These are phyloP conservation scores for Vanrija humicola DNA, from an alignment of 1,284 basidiomycete species.

Conservation along the genomic window DNA sequence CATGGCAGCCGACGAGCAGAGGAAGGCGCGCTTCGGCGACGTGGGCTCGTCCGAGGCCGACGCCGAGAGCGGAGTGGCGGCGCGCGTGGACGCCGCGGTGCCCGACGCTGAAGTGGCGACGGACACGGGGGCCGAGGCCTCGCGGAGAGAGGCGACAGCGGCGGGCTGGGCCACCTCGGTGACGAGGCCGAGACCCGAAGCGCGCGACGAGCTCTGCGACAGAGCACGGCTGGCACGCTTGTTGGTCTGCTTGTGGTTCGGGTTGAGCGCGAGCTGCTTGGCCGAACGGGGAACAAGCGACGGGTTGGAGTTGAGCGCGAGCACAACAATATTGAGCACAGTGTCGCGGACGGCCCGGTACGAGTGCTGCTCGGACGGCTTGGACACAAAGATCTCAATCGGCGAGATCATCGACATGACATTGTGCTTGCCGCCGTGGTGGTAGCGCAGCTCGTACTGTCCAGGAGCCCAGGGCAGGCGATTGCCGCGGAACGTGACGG, in stretches of 20 bases:
- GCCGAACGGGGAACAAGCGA: constrained; percentile 69
- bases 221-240: not conserved
- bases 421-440: constrained; percentile 93
- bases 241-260: not conserved
- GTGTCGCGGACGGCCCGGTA: constrained; percentile 61
- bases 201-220: not conserved
- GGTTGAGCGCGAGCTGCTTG: constrained; percentile 3
- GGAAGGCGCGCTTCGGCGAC: not conserved
- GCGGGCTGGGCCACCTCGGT: no score
- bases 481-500: constrained; percentile 70
- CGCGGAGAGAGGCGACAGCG: no score
- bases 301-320: constrained; percentile 81
- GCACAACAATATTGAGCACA: constrained; percentile 70
- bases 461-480: constrained; percentile 82
- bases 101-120: not conserved
- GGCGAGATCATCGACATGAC: constrained; percentile 81
- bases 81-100: not conserved
- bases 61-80: not conserved
- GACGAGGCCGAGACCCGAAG: no score
- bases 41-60: not conserved
- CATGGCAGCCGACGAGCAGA: not conserved
- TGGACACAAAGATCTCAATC: constrained; percentile 66
- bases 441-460: constrained; percentile 73
- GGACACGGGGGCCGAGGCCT: not conserved
- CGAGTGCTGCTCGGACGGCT: constrained; percentile 54